These are phyloP conservation scores for Ophiosphaerella korrae DNA, from an alignment of 2,329 filamentous ascomycete genomes.

Conservation along the genomic window DNA sequence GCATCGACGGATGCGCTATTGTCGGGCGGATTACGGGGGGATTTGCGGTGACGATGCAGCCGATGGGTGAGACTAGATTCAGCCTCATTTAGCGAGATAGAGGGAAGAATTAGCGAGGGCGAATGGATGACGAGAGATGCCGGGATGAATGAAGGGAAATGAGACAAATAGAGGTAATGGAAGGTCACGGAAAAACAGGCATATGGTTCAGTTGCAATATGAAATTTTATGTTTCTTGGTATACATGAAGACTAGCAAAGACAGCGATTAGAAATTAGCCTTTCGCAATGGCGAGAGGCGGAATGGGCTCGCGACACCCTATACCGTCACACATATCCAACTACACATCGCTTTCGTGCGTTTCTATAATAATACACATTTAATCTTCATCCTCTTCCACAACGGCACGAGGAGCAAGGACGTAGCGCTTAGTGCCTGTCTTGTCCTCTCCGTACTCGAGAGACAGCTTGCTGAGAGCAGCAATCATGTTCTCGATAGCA, in stretches of 20 bases:
- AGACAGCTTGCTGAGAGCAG: conserved; percentile 67
- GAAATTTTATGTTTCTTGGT: conserved; percentile 38
- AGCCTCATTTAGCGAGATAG: too few relatives aligned
- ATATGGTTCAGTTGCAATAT: conserved; percentile 26
- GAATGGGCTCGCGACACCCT: conserved; percentile 31
- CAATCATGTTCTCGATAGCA: conserved; percentile 69
- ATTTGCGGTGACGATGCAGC: too few relatives aligned
- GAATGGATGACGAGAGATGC: too few relatives aligned
- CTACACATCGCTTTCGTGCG: conserved; percentile 28
- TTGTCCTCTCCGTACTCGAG: conserved; percentile 63
- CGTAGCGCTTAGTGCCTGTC: conserved; percentile 52
- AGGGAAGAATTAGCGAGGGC: too few relatives aligned
- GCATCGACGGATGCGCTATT: too few relatives aligned
- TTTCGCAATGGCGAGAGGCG: conserved; percentile 16
- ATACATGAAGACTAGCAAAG: conserved; percentile 36
- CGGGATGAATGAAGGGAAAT: too few relatives aligned
- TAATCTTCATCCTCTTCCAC: conserved; percentile 57
- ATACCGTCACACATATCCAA: conserved; percentile 30
- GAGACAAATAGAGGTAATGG: too few relatives aligned
- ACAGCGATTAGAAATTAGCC: conserved; percentile 36
- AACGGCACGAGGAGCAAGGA: conserved; percentile 52
- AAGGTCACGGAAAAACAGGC: too few relatives aligned
- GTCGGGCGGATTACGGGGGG: too few relatives aligned
- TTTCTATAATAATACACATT: conserved; percentile 23
- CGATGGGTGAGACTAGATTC: too few relatives aligned